Percentiles rank a stretch among this genome's conserved stretches.
Evolutionary conservation across 1,284 basidiomycete species (phyloP).

Genomic region (Rhodotorula glutinis): DNA sequence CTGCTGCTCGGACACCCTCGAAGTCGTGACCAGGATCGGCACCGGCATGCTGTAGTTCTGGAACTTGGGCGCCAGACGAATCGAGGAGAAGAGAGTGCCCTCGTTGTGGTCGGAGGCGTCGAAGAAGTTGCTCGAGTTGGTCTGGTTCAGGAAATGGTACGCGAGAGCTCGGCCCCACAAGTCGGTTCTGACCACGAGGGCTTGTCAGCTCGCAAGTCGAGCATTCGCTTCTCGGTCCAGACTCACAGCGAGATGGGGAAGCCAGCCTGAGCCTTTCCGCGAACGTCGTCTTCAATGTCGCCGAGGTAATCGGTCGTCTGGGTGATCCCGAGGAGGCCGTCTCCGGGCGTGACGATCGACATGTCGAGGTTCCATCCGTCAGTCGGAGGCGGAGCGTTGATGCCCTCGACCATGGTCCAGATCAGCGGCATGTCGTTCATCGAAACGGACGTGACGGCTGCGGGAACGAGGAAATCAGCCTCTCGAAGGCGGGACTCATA

Average conservation of each 20-base stretch:
- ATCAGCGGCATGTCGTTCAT: slow-evolving; percentile 35
- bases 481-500: no score
- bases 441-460: slow-evolving; percentile 25
- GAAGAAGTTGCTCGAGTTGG: slow-evolving; percentile 37
- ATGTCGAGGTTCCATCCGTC: slow-evolving; percentile 31
- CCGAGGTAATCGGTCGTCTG: slow-evolving; percentile 33
- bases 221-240: no score
- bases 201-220: no score
- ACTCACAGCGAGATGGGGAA: slow-evolving; percentile 37
- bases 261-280: slow-evolving; percentile 35
- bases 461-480: background rate
- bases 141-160: slow-evolving; percentile 42
- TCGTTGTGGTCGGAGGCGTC: slow-evolving; percentile 17
- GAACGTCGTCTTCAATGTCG: slow-evolving; percentile 27
- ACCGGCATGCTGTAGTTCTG: slow-evolving; percentile 36
- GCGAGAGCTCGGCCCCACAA: slow-evolving; percentile 30
- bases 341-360: slow-evolving; percentile 27
- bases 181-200: background rate
- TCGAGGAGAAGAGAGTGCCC: slow-evolving; percentile 33
- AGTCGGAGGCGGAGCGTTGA: slow-evolving; percentile 7
- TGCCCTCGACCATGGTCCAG: slow-evolving; percentile 39
- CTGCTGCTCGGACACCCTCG: slow-evolving; percentile 9
- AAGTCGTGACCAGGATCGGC: slow-evolving; percentile 39
- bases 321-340: slow-evolving; percentile 23
- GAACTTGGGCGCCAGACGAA: slow-evolving; percentile 35